A percentile compares a stretch with the other conserved stretches of the same genome.
These are phyloP conservation scores for Trypanosoma lewisi DNA, from an alignment of 208 protist species.

Conservation along the genomic window DNA sequence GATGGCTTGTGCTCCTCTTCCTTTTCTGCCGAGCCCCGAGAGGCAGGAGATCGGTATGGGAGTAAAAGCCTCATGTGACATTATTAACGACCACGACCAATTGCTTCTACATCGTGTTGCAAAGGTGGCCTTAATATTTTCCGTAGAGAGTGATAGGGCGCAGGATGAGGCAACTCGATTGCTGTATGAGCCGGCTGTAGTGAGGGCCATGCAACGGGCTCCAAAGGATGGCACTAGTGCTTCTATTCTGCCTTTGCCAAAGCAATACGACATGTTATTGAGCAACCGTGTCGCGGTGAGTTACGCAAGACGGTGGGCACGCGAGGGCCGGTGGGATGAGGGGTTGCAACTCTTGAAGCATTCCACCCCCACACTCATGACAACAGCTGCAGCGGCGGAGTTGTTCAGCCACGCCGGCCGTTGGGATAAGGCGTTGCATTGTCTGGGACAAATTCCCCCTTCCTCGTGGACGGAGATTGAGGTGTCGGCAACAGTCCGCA, in stretches of 20 bases:
- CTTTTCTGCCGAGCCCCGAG: no score
- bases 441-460: conserved; percentile 32
- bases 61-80: no score
- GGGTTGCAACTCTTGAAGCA: conserved; percentile 21
- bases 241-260: neutral
- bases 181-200: conserved; percentile 32
- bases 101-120: conserved; percentile 8
- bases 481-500: conserved; percentile 38
- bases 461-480: conserved; percentile 66
- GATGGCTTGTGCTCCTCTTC: no score
- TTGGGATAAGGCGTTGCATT: conserved; percentile 33
- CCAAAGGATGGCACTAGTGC: neutral
- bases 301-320: conserved; percentile 12
- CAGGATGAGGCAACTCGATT: conserved; percentile 58
- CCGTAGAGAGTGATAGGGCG: conserved; percentile 48
- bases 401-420: conserved; percentile 36
- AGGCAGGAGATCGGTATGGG: no score
- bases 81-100: neutral
- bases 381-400: conserved; percentile 35
- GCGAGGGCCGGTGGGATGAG: conserved; percentile 22
- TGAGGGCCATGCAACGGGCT: neutral
- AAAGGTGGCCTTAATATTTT: conserved; percentile 55
- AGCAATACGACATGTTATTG: conserved; percentile 24
- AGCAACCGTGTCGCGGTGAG: conserved; percentile 21
- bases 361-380: conserved; percentile 28